Evolutionary conservation across 352 stramenopile species (phyloP), one percentile per base, ranked within the genome.

Genomic region (Globisporangium nagaii): DNA sequence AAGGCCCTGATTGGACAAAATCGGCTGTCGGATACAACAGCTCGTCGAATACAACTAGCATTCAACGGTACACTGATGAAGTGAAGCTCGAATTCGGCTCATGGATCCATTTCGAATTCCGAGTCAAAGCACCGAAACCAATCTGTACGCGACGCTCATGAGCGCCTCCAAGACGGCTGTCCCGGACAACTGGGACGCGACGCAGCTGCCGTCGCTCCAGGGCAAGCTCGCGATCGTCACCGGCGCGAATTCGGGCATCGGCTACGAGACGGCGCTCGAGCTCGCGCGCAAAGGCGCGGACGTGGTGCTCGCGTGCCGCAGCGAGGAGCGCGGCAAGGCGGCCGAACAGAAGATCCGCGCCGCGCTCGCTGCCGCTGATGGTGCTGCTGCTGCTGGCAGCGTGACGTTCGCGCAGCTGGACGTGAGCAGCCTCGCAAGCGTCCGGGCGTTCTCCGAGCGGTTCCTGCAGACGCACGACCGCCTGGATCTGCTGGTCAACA

Each of bases 221-320:
- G 35, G 36, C 41, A 69, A 71, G 35, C 42, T 65, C 12, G 60
- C 47, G 4, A 42, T n/a, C 13, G 5, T n/a, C n/a, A n/a, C n/a
- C n/a, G n/a, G n/a, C n/a, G n/a, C n/a, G n/a, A n/a, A n/a, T n/a
- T n/a, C n/a, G 17, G 83, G 83, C 15, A 86, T 95, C 56, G 85
- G 85, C 17, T 90, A 76, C 48, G 77, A 83, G 62, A 76, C 78
- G 9, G 73, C 81, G 30, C 61, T 64, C 52, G 58, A 56, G 15
- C 59, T 96, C 22, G 83, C 74, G 5, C 49, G 65, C 24, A 68
- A 84, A 37, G 79, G 75, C 34, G 85, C 73, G 25, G 44, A 82
- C 19, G 84, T 96, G 20, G 70, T 93, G 47, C 56, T 94, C 20
- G 86, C 82, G 1, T 91, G 83, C 30, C 30, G 47, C 15, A 54